Evolutionary conservation across 441 rosid species (phyloP).

Genomic region (Gossypium schwendimanii): DNA sequence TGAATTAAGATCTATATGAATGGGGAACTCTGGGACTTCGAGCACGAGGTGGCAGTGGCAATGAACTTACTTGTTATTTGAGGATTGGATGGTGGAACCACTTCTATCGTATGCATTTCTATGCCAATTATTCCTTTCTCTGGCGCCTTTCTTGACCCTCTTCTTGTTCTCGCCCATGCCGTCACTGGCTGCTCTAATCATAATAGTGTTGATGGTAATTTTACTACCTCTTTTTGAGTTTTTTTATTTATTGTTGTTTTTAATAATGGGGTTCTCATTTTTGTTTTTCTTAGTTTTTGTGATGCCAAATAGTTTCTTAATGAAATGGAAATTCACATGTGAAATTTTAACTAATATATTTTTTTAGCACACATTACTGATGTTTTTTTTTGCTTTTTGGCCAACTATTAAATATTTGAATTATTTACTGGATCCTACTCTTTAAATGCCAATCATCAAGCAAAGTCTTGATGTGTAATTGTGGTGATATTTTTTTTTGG

Average conservation of each 20-base stretch:
- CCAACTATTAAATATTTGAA: too few relatives aligned
- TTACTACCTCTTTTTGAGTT: not conserved
- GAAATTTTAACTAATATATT: not conserved
- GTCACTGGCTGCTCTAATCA: slow-evolving; percentile 63
- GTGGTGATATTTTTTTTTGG: not conserved
- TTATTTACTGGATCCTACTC: not conserved
- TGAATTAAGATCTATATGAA: slow-evolving; percentile 46
- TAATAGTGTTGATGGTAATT: slow-evolving; percentile 61
- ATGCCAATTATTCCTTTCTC: slow-evolving; percentile 45
- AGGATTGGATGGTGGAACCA: slow-evolving; percentile 65
- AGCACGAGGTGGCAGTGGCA: slow-evolving; percentile 22
- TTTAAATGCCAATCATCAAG: not conserved
- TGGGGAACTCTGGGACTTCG: slow-evolving; percentile 61
- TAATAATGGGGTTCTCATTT: not conserved
- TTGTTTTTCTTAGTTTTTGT: not conserved
- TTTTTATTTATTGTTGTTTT: not conserved
- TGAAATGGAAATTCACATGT: not conserved
- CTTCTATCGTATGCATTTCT: slow-evolving; percentile 65
- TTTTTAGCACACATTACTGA: too few relatives aligned
- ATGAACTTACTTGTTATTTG: slow-evolving; percentile 31
- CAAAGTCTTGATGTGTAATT: not conserved
- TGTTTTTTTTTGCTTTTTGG: too few relatives aligned
- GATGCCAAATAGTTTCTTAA: not conserved
- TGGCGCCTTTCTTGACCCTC: slow-evolving; percentile 36
- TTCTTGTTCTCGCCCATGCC: slow-evolving; percentile 54